Percentiles rank a stretch among this genome's conserved stretches.
These are phyloP conservation scores for Metschnikowia bowlesiae DNA, from an alignment of 805 yeast species.

Conservation along the genomic window DNA sequence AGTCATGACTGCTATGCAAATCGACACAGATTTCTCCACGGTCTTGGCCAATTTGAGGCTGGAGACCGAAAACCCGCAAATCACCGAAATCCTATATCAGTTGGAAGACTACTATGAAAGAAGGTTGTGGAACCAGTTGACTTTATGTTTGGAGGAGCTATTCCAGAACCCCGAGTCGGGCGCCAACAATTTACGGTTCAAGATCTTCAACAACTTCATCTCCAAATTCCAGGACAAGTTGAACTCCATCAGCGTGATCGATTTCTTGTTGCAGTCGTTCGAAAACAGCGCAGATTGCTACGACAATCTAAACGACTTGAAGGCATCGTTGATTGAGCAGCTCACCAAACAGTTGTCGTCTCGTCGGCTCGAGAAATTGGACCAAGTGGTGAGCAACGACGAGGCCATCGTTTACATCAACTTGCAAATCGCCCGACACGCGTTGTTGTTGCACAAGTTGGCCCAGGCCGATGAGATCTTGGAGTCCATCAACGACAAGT, in stretches of 20 bases:
- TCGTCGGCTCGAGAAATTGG: conserved; percentile 22
- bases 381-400: conserved; percentile 41
- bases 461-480: conserved; percentile 63
- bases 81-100: conserved; percentile 56
- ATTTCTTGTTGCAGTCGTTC: conserved; percentile 59
- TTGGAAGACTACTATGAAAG: conserved; percentile 85
- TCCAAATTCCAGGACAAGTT: conserved; percentile 61
- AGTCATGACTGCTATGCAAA: conserved; percentile 30
- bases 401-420: conserved; percentile 48
- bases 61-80: conserved; percentile 56
- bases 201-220: conserved; percentile 69
- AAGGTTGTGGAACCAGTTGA: conserved; percentile 92
- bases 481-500: conserved; percentile 52
- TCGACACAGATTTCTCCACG: conserved; percentile 38
- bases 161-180: conserved; percentile 52
- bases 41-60: conserved; percentile 58
- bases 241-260: conserved; percentile 74
- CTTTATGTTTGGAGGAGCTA: conserved; percentile 59
- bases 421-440: conserved; percentile 70
- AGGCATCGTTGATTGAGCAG: conserved; percentile 23
- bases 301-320: conserved; percentile 34
- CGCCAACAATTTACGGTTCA: conserved; percentile 47
- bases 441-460: conserved; percentile 50
- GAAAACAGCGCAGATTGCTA: conserved; percentile 24
- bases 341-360: conserved; percentile 26